Conservation (phyloP, 1,284 basidiomycete genomes). For the Cerioporus squamosus region DNA sequence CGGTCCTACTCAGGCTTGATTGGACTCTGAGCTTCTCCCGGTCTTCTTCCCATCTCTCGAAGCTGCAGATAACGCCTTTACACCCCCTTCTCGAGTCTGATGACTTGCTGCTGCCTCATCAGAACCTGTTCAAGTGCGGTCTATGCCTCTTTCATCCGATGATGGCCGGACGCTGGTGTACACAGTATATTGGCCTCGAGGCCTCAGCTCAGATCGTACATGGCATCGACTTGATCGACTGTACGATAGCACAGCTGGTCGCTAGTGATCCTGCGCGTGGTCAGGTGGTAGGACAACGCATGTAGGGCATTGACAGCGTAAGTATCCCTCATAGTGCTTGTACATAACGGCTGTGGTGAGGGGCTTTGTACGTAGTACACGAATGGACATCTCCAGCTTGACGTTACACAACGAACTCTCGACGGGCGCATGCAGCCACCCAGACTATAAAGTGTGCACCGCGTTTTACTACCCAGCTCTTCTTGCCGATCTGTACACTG, state of each 20-base stretch:
- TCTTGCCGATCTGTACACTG: no score
- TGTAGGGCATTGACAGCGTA: background rate
- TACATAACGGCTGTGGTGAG: background rate
- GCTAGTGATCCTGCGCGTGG: background rate
- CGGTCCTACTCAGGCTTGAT: background rate
- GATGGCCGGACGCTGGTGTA: background rate
- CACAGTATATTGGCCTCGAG: background rate
- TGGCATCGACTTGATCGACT: no score
- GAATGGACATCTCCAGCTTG: no score
- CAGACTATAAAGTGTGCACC: no score
- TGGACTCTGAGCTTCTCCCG: background rate
- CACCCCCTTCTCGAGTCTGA: slow-evolving; percentile 7
- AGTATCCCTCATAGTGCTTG: background rate
- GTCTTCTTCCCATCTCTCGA: background rate
- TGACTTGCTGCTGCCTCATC: slow-evolving; percentile 7
- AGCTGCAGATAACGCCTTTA: background rate
- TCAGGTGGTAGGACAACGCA: background rate
- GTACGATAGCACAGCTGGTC: background rate
- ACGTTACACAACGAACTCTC: no score
- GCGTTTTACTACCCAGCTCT: no score
- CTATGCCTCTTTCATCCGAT: background rate
- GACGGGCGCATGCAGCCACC: no score
- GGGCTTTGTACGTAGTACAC: no score
- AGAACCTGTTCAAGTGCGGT: slow-evolving; percentile 6
- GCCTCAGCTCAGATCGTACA: no score